These are phyloP conservation scores for Ascomycota sp. DNA, from an alignment of 2,329 filamentous ascomycete species.

Conservation along the genomic window DNA sequence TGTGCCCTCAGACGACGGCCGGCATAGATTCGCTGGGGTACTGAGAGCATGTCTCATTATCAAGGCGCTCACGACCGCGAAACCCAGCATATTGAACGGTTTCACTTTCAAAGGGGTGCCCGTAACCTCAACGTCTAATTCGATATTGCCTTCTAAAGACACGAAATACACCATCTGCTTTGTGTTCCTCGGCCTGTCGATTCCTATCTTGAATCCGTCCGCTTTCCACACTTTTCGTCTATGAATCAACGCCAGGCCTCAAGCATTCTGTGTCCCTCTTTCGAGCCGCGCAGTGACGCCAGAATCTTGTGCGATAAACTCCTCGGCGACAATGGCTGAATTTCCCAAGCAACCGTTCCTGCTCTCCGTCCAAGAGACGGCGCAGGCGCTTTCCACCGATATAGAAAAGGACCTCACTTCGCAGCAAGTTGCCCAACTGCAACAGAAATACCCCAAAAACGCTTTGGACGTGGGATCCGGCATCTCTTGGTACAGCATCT, in stretches of 20 bases:
- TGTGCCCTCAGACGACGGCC: no score
- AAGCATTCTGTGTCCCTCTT: constrained; percentile 2
- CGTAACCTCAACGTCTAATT: no score
- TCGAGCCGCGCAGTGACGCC: constrained; percentile 4
- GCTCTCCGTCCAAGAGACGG: constrained; percentile 40
- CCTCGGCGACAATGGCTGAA: constrained; percentile 13
- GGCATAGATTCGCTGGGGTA: no score
- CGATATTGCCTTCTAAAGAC: no score
- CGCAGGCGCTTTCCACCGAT: constrained; percentile 38
- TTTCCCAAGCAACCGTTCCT: constrained; percentile 38
- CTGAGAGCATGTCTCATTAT: no score
- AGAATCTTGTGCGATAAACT: constrained; percentile 1
- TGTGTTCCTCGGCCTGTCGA: no score
- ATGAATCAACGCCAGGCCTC: constrained; percentile 5
- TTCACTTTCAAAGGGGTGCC: no score
- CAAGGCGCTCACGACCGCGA: no score
- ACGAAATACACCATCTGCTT: background rate
- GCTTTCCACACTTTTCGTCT: constrained; percentile 4
- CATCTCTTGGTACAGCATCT: constrained; percentile 50
- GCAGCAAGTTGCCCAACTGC: constrained; percentile 35
- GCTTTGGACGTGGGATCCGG: constrained; percentile 48
- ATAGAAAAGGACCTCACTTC: constrained; percentile 46
- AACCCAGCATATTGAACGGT: no score
- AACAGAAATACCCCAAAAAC: constrained; percentile 42
- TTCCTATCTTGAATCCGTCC: no score